Evolutionary conservation across 768 basidiomycete species (phyloP), one percentile per base, ranked within the genome.

Genomic region (Suillus placidus): DNA sequence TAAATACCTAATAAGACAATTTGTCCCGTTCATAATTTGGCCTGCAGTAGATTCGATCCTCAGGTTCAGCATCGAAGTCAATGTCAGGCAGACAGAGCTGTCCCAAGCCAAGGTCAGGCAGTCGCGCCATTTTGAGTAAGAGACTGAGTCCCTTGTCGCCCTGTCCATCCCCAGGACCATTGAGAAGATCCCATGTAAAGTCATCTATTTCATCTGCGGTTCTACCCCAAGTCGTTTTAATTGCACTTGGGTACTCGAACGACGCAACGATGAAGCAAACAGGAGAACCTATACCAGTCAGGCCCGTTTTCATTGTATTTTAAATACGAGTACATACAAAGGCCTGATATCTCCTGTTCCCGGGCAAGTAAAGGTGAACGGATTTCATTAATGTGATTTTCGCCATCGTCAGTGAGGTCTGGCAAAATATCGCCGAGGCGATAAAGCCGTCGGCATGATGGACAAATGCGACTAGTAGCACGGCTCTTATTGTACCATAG

Each of bases 401-500:
- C 47, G 6, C 67, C 68, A 13, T 78, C 72, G 66, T 67, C 75
- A 20, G 80, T 66, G 30, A 83, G 83, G 32, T 87, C 83, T 4
- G 84, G 83, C 1, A 93, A 80, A 1, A 80, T 73, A 60, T 94
- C 92, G 1, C 91, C 91, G 0, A 93, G 76, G 6, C 79, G 81
- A 72, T 93, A 94, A 37, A 93, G 75, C 18, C 92, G 79, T 73
- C 87, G 85, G 71, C 93, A 94, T 0, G 90, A 85, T 3, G 93
- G 92, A 70, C 93, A 94, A 61, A 94, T 83, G 34, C 93, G 87
- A 62, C 87, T 84, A 12, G 81, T 83, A 6, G 82, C 75, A 3
- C 93, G 85, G 72, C 90, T 92, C 77, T 92, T 92, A 80, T 94
- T 94, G 71, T 94, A 93, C 92, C 92, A 94, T 14, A 93, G 70